phyloP scores from a whole-genome alignment of 2,329 filamentous ascomycete genomes.

The Pseudopyrenochaeta lycopersici region DNA sequence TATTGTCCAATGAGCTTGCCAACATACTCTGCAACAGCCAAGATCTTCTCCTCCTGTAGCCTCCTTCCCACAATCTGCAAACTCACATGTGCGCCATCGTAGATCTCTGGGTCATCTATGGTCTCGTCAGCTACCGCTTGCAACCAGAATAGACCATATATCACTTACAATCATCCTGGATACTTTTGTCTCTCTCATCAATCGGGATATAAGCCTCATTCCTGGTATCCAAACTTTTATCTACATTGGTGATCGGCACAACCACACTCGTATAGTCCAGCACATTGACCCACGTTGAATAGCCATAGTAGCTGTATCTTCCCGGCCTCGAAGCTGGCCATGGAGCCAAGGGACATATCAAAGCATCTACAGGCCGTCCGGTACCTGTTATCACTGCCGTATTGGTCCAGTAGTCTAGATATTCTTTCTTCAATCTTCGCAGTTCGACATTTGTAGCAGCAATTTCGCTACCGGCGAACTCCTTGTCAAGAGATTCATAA shows the following conservation, averaged over 20 bases:
- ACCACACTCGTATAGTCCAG: slow-evolving; percentile 46
- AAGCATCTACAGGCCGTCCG: slow-evolving; percentile 47
- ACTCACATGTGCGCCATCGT: slow-evolving; percentile 48
- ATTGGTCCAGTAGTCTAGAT: slow-evolving; percentile 51
- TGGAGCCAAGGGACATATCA: slow-evolving; percentile 49
- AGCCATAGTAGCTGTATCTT: slow-evolving; percentile 46
- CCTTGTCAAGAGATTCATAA: slow-evolving; percentile 21
- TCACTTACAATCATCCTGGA: slow-evolving; percentile 41
- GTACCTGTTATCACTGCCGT: slow-evolving; percentile 35
- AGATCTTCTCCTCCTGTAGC: slow-evolving; percentile 51
- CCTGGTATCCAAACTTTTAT: slow-evolving; percentile 37
- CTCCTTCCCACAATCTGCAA: slow-evolving; percentile 49
- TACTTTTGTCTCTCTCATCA: slow-evolving; percentile 34
- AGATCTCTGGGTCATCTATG: slow-evolving; percentile 51
- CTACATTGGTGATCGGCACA: slow-evolving; percentile 45
- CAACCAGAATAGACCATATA: neutral
- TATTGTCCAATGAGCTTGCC: slow-evolving; percentile 25
- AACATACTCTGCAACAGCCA: slow-evolving; percentile 47
- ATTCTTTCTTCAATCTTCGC: slow-evolving; percentile 41
- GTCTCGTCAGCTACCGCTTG: slow-evolving; percentile 10
- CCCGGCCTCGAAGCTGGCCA: slow-evolving; percentile 44
- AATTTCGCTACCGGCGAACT: slow-evolving; percentile 40
- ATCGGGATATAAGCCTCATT: slow-evolving; percentile 35
- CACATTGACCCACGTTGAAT: slow-evolving; percentile 40
- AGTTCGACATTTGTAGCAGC: slow-evolving; percentile 43